A percentile compares a stretch with the other conserved stretches of the same genome.
Evolutionary conservation across 78 protist genomes (phyloP).

Genomic region (Dictyostelium brefeldianum): DNA sequence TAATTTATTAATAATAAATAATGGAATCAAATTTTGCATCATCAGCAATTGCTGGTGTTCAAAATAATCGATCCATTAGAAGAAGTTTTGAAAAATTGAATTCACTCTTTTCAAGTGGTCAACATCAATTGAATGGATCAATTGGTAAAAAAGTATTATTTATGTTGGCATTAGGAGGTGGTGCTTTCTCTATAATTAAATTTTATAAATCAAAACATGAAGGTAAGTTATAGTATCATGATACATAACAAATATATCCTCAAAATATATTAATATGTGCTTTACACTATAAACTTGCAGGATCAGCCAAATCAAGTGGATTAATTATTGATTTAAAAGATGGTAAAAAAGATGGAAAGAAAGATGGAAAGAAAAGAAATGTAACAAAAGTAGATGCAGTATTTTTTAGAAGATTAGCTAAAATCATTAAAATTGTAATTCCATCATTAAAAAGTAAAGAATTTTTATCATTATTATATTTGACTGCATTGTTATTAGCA

Average conservation of each 20-base stretch:
- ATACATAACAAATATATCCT: no score
- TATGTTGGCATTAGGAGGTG: slow-evolving; percentile 60
- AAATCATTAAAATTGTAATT: slow-evolving; percentile 70
- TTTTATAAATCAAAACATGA: slow-evolving; percentile 30
- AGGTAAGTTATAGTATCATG: neutral
- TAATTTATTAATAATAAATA: neutral
- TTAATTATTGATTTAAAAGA: slow-evolving; percentile 45
- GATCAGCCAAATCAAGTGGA: slow-evolving; percentile 35
- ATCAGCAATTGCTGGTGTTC: slow-evolving; percentile 8
- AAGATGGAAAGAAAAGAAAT: slow-evolving; percentile 26
- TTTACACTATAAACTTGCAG: neutral
- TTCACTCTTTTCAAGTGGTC: neutral
- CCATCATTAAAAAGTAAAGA: slow-evolving; percentile 76
- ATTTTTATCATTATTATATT: slow-evolving; percentile 59
- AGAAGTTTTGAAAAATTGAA: slow-evolving; percentile 22
- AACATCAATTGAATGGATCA: neutral
- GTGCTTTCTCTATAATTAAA: slow-evolving; percentile 48
- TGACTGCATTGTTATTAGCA: slow-evolving; percentile 67
- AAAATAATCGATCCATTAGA: slow-evolving; percentile 23
- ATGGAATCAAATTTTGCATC: slow-evolving; percentile 36
- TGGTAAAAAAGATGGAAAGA: neutral
- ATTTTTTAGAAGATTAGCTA: slow-evolving; percentile 71
- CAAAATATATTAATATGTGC: no score
- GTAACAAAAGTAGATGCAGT: slow-evolving; percentile 77
- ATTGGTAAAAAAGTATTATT: slow-evolving; percentile 30